Conservation (phyloP, 2,329 filamentous ascomycete species). For the Penicillium vulpinum region DNA sequence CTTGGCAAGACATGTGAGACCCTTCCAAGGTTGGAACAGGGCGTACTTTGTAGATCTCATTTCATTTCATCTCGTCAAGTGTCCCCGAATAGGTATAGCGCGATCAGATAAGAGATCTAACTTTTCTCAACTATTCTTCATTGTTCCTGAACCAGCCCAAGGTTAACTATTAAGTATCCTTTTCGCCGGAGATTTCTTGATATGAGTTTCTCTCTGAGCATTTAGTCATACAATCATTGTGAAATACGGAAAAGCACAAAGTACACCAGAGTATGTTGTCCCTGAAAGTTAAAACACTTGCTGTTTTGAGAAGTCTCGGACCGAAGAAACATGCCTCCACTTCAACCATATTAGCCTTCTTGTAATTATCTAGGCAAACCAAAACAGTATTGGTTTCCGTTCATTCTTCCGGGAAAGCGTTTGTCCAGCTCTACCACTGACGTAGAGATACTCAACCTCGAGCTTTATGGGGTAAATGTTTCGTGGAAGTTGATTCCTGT, state of each 20-base stretch:
- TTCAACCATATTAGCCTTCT: background rate
- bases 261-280: background rate
- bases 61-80: background rate
- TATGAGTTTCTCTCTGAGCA: background rate
- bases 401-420: background rate
- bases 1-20: background rate
- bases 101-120: conserved; percentile 6
- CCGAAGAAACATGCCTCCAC: background rate
- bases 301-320: background rate
- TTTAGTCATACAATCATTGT: background rate
- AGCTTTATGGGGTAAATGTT: background rate
- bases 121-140: too few relatives aligned
- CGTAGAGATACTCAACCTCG: background rate
- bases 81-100: background rate
- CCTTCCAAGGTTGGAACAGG: background rate
- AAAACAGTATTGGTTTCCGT: background rate
- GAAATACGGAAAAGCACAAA: background rate
- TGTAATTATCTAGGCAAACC: background rate
- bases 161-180: too few relatives aligned
- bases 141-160: background rate
- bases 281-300: background rate
- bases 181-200: too few relatives aligned
- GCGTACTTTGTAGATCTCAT: background rate
- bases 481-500: background rate
- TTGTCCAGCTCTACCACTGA: background rate